Percentiles rank a stretch among this genome's conserved stretches.
phyloP scores from a whole-genome alignment of 2,329 filamentous ascomycete genomes.

The Akanthomyces muscarius region DNA sequence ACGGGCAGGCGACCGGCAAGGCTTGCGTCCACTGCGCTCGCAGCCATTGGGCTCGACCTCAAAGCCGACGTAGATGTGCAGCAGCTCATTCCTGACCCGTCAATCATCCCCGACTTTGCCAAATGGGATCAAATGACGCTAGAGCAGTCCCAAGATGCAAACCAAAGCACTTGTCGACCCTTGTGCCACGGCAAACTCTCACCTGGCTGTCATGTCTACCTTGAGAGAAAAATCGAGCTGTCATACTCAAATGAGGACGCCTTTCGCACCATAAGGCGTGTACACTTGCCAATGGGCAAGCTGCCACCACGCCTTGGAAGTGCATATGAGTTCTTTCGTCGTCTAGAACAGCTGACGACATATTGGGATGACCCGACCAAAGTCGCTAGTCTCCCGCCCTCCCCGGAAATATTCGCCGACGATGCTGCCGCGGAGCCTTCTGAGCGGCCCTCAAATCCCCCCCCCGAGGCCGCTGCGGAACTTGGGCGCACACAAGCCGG shows the following conservation, averaged over 20 bases:
- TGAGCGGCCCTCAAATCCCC: constrained; percentile 11
- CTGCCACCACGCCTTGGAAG: constrained; percentile 55
- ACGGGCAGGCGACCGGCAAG: constrained; percentile 45
- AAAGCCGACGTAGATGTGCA: constrained; percentile 44
- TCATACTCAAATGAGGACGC: constrained; percentile 53
- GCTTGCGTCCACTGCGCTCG: constrained; percentile 45
- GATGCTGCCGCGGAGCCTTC: constrained; percentile 12
- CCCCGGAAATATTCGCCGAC: constrained; percentile 28
- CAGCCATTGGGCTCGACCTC: constrained; percentile 55
- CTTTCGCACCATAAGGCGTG: constrained; percentile 57
- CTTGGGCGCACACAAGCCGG: constrained; percentile 46
- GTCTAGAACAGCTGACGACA: constrained; percentile 53
- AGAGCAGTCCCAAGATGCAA: constrained; percentile 47
- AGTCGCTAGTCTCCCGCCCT: constrained; percentile 29
- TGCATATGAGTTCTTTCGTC: constrained; percentile 62
- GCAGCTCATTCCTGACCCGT: constrained; percentile 51
- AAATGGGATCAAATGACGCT: constrained; percentile 47
- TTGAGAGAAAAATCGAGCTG: constrained; percentile 56
- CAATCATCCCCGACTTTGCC: constrained; percentile 50
- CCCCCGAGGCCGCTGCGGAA: constrained; percentile 18
- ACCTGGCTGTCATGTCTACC: constrained; percentile 54
- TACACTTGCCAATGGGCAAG: constrained; percentile 52
- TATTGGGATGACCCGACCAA: constrained; percentile 61
- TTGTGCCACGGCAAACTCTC: constrained; percentile 52
- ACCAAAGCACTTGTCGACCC: constrained; percentile 44